phyloP scores from a whole-genome alignment of 2,329 filamentous ascomycete genomes.

The Penicillium sumatraense region DNA sequence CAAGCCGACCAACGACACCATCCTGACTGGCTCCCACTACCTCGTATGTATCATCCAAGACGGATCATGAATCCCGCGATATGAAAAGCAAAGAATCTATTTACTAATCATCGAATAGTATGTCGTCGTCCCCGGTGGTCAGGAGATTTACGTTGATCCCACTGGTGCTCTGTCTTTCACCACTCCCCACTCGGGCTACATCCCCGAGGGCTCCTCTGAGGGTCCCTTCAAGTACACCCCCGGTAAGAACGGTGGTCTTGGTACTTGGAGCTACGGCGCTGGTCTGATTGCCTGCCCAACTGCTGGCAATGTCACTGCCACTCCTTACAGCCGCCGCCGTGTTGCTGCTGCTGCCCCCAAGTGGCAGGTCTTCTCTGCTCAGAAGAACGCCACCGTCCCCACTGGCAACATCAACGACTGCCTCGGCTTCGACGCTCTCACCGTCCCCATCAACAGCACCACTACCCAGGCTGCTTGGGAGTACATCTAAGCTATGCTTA shows the following conservation, averaged over 20 bases:
- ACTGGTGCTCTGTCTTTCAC: slow-evolving; percentile 62
- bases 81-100: no score
- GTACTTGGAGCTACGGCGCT: slow-evolving; percentile 36
- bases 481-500: slow-evolving; percentile 36
- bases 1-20: slow-evolving; percentile 52
- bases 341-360: slow-evolving; percentile 14
- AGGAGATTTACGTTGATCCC: slow-evolving; percentile 61
- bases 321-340: slow-evolving; percentile 13
- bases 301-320: slow-evolving; percentile 12
- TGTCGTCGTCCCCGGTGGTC: slow-evolving; percentile 65
- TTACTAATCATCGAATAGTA: slow-evolving; percentile 35
- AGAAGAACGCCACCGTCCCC: slow-evolving; percentile 44
- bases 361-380: slow-evolving; percentile 47
- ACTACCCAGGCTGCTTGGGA: slow-evolving; percentile 40
- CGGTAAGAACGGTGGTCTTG: slow-evolving; percentile 20
- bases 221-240: slow-evolving; percentile 54
- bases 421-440: slow-evolving; percentile 41
- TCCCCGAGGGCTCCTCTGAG: slow-evolving; percentile 55
- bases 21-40: slow-evolving; percentile 44
- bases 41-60: slow-evolving; percentile 33
- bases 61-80: no score
- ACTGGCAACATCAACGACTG: slow-evolving; percentile 43
- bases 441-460: slow-evolving; percentile 27
- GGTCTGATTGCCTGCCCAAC: slow-evolving; percentile 49
- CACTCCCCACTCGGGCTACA: slow-evolving; percentile 56